Evolutionary conservation across 75 land plant genomes (phyloP), one percentile per base, ranked within the genome.

Genomic region (Picea glauca): DNA sequence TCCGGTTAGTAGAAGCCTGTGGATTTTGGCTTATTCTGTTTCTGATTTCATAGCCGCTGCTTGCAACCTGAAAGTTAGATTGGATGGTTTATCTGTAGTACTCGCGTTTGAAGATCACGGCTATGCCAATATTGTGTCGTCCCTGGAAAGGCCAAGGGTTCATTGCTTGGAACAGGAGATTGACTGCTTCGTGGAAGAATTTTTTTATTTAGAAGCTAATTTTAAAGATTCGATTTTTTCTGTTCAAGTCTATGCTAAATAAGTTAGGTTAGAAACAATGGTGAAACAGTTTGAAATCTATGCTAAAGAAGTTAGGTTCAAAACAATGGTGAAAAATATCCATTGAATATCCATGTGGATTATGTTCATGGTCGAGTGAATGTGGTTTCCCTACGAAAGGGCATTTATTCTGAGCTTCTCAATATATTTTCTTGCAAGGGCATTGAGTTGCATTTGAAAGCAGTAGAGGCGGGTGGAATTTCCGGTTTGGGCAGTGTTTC

Each of bases 1-100:
- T 62, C 26, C 78, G 13, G 84, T 79, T 38, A 83, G 65, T 77
- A 86, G 94, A 75, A 90, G 92, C 1, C 64, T 96, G 33, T 91
- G 89, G 96, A 90, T 84, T 75, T 93, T 89, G 98, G 90, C 98
- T 58, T 84, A 85, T 78, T 96, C 98, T 38, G 91, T 95, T 76
- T 91, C 91, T 72, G 91, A 82, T 89, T 92, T 94, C 63, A 91
- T 94, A 70, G 85, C 90, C 82, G 93, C 90, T 84, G 93, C 95
- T 67, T 91, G 17, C 59, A 75, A 82, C 59, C 60, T 83, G 50
- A 83, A 83, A 31, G 76, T 76, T 12, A 79, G 58, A 58, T 61
- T 83, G 62, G 26, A 33, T 76, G 78, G 85, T 20, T 13, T 85
- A 15, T 85, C 82, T 30, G 75, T 83, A 46, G 58, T 81, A 40